These are phyloP conservation scores for Benincasa hispida DNA, from an alignment of 306 rosid genomes.

Conservation along the genomic window DNA sequence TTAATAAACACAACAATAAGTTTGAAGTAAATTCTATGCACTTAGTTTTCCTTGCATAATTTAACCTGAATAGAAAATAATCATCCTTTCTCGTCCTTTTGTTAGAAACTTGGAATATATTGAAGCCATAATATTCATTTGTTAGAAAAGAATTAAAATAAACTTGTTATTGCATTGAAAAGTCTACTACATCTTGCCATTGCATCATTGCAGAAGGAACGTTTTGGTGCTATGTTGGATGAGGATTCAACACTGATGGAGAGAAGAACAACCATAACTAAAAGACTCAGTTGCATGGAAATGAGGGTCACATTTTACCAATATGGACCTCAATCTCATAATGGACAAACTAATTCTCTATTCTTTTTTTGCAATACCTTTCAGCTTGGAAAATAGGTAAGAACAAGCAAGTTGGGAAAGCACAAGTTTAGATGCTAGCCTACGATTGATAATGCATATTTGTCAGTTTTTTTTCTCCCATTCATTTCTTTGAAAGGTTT, in stretches of 20 bases:
- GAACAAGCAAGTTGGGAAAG: neutral
- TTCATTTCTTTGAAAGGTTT: neutral
- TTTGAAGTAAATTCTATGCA: neutral
- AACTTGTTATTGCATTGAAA: neutral
- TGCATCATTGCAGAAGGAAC: constrained; percentile 64
- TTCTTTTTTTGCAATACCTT: neutral
- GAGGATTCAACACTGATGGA: constrained; percentile 95
- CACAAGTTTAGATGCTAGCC: neutral
- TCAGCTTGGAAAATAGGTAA: neutral
- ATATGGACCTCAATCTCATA: neutral
- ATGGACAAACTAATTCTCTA: constrained; percentile 1
- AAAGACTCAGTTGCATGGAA: constrained; percentile 95
- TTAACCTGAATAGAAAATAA: neutral
- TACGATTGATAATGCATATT: neutral
- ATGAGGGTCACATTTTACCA: constrained; percentile 12
- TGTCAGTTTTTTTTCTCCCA: neutral
- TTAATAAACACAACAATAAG: neutral
- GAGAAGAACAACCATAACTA: constrained; percentile 57
- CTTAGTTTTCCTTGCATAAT: neutral
- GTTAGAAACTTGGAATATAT: neutral
- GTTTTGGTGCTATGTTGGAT: constrained; percentile 80
- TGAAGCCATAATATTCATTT: neutral
- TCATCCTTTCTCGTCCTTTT: neutral
- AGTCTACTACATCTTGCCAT: neutral
- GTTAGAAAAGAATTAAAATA: neutral